A percentile compares a stretch with the other conserved stretches of the same genome.
Conservation (phyloP, 1,284 basidiomycete species). For the Agaricales sp. region DNA sequence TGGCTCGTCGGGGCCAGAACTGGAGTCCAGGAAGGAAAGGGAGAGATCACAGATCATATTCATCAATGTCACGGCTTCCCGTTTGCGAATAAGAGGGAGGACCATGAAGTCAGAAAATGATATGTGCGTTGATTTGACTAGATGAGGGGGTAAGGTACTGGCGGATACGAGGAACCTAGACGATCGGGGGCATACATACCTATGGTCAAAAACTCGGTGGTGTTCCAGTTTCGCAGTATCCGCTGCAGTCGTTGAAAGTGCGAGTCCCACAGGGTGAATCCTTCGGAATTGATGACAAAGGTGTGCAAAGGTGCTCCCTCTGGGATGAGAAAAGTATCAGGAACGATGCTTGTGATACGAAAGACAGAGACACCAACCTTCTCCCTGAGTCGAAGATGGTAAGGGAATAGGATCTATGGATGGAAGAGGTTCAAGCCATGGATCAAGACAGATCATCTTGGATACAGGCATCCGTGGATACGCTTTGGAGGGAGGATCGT, state of each 20-base stretch:
- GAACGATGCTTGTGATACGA: conserved; percentile 11
- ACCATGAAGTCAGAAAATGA: conserved; percentile 52
- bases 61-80: conserved; percentile 25
- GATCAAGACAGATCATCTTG: conserved; percentile 56
- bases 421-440: conserved; percentile 69
- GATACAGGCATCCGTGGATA: conserved; percentile 38
- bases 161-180: conserved; percentile 1
- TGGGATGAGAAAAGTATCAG: conserved; percentile 4
- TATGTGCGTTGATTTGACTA: conserved; percentile 40
- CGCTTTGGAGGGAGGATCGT: conserved; percentile 26
- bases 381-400: not conserved
- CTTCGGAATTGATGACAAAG: conserved; percentile 64
- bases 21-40: conserved; percentile 37
- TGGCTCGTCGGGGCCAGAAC: conserved; percentile 22
- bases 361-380: conserved; percentile 2
- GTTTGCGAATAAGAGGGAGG: conserved; percentile 30
- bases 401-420: conserved; percentile 36
- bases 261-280: conserved; percentile 63
- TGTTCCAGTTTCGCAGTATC: conserved; percentile 43
- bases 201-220: conserved; percentile 38
- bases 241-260: conserved; percentile 52
- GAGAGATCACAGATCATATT: conserved; percentile 32
- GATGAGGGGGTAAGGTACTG: conserved; percentile 3
- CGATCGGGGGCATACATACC: conserved; percentile 21
- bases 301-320: conserved; percentile 23